Evolutionary conservation across 306 rosid species (phyloP), one percentile per base, ranked within the genome.

Genomic region (Quercus parvula): DNA sequence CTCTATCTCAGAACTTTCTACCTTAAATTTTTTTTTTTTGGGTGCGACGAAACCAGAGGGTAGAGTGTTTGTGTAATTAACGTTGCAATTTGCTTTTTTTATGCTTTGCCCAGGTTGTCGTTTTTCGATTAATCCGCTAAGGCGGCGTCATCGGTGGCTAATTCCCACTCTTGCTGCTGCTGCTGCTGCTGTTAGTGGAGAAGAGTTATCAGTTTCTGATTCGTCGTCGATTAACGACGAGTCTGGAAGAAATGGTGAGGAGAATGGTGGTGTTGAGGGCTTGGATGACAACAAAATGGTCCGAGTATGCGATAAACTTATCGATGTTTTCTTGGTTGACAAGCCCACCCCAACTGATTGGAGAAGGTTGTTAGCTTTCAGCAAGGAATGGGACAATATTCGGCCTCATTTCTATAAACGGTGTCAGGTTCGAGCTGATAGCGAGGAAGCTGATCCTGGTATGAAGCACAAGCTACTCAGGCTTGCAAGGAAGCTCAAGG

Each of bases 321-420:
- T 93, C 84, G 98, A 85, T 24, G 93, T 95, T 83, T 95, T 95
- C 89, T 51, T 91, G 90, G 95, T 93, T 51, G 99, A 95, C 81
- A 95, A 92, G 84, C 91, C 98, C 41, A 86, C 91, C 49, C 87
- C 98, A 38, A 81, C 91, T 15, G 96, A 95, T 71, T 95, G 98
- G 99, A 90, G 97, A 79, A 88, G 87, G 59, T 84, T 95, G 82
- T 76, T 95, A 10, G 97, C 96, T 82, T 95, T 93, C 80, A 95
- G 98, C 81, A 91, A 77, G 87, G 90, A 87, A 70, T 95, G 97
- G 99, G 63, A 79, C 77, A 83, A 41, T 69, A 85, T 95, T 12
- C 88, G 94, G 74, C 94, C 96, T 3, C 99, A 92, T 81, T 95
- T 95, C 79, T 95, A 81, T 33, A 77, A 49, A 0, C 83, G 89